Percentiles rank a stretch among this genome's conserved stretches.
These are phyloP conservation scores for Fusarium bulbicola DNA, from an alignment of 2,329 filamentous ascomycete species.

Conservation along the genomic window DNA sequence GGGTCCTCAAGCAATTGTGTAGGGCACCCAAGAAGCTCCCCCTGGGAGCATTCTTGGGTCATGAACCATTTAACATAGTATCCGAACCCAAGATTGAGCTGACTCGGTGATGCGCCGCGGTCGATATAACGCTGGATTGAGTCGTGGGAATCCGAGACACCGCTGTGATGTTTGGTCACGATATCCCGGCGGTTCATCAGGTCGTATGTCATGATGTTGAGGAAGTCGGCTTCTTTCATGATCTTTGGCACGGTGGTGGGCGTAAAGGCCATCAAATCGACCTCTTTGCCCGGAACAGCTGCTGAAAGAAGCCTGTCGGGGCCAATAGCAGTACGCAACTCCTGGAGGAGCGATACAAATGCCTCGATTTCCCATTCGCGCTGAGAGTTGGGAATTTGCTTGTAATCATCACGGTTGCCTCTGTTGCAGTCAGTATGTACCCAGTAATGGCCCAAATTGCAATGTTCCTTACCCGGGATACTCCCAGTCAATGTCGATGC, in stretches of 20 bases:
- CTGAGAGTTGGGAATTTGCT: constrained; percentile 65
- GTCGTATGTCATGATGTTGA: constrained; percentile 77
- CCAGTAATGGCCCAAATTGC: neutral
- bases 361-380: constrained; percentile 70
- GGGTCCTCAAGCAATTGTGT: constrained; percentile 67
- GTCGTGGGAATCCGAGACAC: constrained; percentile 63
- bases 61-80: constrained; percentile 74
- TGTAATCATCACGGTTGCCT: constrained; percentile 78
- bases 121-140: constrained; percentile 68
- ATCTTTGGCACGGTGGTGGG: constrained; percentile 66
- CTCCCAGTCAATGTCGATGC: constrained; percentile 72
- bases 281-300: constrained; percentile 71
- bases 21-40: constrained; percentile 61
- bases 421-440: constrained; percentile 42
- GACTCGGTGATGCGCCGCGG: constrained; percentile 59
- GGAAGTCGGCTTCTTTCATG: constrained; percentile 67
- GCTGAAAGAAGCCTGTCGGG: constrained; percentile 69
- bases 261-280: constrained; percentile 75
- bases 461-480: constrained; percentile 57
- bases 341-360: constrained; percentile 68
- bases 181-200: constrained; percentile 75
- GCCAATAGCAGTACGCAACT: constrained; percentile 67
- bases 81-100: constrained; percentile 71
- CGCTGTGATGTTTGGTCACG: constrained; percentile 71
- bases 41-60: constrained; percentile 55